Evolutionary conservation across 495 filamentous ascomycete genomes (phyloP).

Genomic region (Neurospora sublineolata): DNA sequence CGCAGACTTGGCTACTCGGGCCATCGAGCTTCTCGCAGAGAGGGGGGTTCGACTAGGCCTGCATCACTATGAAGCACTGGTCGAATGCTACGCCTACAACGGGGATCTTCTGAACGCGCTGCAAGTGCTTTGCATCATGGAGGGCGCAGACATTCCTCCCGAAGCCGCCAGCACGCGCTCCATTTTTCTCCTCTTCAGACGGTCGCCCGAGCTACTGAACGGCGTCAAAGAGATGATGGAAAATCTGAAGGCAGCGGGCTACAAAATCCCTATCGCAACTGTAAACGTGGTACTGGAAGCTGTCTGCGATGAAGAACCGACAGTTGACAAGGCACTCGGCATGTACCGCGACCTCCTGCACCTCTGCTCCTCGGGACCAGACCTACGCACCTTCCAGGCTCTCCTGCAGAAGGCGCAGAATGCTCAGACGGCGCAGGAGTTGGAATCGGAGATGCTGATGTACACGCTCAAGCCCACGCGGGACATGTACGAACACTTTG

Average conservation of each 20-base stretch:
- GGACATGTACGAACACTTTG: constrained; percentile 56
- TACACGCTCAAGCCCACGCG: constrained; percentile 47
- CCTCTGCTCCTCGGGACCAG: constrained; percentile 46
- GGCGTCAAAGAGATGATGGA: constrained; percentile 44
- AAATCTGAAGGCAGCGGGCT: constrained; percentile 32
- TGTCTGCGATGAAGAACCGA: constrained; percentile 20
- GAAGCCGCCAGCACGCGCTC: constrained; percentile 43
- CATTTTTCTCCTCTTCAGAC: constrained; percentile 34
- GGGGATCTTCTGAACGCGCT: constrained; percentile 46
- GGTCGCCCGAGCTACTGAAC: constrained; percentile 18
- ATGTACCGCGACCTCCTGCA: constrained; percentile 61
- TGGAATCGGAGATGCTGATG: constrained; percentile 63
- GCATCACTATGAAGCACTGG: constrained; percentile 66
- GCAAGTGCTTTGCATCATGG: constrained; percentile 57
- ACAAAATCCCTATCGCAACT: constrained; percentile 41
- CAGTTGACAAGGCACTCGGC: constrained; percentile 45
- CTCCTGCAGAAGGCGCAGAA: constrained; percentile 51
- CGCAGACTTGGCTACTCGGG: constrained; percentile 52
- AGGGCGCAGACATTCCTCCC: constrained; percentile 41
- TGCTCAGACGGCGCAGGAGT: constrained; percentile 52
- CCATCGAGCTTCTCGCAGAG: constrained; percentile 45
- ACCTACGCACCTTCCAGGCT: constrained; percentile 52
- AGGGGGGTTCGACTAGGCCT: constrained; percentile 40
- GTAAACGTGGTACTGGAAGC: constrained; percentile 55
- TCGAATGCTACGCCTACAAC: constrained; percentile 51